Evolutionary conservation across 208 protist species (phyloP).

Genomic region (Crithidia fasciculata): DNA sequence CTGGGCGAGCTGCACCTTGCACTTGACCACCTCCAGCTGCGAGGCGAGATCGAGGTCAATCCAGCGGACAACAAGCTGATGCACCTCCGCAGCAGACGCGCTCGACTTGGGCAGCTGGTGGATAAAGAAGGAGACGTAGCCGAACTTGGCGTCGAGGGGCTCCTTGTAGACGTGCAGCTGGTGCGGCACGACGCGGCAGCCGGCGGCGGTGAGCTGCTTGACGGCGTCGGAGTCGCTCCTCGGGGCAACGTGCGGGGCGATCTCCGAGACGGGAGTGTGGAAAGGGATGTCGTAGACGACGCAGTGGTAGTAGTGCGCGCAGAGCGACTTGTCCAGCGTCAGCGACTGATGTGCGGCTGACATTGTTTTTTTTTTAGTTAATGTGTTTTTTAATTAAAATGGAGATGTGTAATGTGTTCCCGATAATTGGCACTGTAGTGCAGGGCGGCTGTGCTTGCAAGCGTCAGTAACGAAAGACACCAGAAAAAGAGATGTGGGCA

Average conservation of each 20-base stretch:
- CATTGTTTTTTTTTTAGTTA: neutral
- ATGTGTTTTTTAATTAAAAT: neutral
- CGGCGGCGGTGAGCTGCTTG: slow-evolving; percentile 29
- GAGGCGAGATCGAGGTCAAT: slow-evolving; percentile 44
- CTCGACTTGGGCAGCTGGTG: slow-evolving; percentile 29
- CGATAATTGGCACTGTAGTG: no score
- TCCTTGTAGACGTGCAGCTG: slow-evolving; percentile 87
- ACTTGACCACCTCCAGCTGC: slow-evolving; percentile 42
- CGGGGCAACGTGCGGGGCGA: slow-evolving; percentile 57
- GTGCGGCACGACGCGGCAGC: slow-evolving; percentile 66
- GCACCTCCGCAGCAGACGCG: slow-evolving; percentile 26
- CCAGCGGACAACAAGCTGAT: slow-evolving; percentile 57
- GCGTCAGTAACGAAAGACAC: no score
- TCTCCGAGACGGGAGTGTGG: slow-evolving; percentile 37
- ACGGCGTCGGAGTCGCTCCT: slow-evolving; percentile 38
- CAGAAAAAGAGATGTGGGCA: no score
- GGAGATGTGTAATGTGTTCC: neutral
- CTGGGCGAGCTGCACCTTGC: slow-evolving; percentile 60
- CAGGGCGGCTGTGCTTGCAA: no score
- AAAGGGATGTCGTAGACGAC: slow-evolving; percentile 56
- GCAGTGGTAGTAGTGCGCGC: slow-evolving; percentile 75
- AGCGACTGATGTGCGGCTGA: slow-evolving; percentile 19
- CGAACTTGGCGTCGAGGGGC: slow-evolving; percentile 71
- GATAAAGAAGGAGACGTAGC: slow-evolving; percentile 73
- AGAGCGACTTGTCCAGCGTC: slow-evolving; percentile 30